These are phyloP conservation scores for Syzygium syzygioides DNA, from an alignment of 441 rosid genomes.

Conservation along the genomic window DNA sequence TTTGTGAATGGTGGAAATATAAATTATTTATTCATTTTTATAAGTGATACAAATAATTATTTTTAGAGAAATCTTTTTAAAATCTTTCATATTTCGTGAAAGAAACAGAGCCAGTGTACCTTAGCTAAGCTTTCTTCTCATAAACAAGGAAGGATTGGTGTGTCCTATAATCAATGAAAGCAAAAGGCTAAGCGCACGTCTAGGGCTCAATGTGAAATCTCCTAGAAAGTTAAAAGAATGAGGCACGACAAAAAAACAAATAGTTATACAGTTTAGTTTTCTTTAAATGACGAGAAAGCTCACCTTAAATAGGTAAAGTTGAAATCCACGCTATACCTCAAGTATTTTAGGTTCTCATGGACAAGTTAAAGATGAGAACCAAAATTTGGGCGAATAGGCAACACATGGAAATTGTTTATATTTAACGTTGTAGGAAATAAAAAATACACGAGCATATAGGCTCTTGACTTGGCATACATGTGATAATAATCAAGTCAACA, in stretches of 20 bases:
- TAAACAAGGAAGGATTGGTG: neutral
- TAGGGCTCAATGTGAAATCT: no score
- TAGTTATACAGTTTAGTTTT: neutral
- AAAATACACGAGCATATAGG: neutral
- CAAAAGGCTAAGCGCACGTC: no score
- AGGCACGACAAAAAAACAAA: no score
- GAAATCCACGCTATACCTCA: no score
- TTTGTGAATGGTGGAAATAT: neutral
- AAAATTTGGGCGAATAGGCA: no score
- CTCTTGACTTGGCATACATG: neutral
- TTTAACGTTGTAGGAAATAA: neutral
- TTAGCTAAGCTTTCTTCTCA: neutral
- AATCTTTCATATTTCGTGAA: neutral
- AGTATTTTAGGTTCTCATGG: no score
- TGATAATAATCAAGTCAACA: neutral
- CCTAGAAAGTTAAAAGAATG: no score
- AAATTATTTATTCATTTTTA: rapidly evolving
- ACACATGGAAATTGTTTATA: no score
- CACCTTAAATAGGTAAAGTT: no score
- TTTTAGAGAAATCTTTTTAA: neutral
- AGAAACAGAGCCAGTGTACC: rapidly evolving
- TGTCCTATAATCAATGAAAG: neutral
- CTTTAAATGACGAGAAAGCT: no score
- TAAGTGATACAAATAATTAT: rapidly evolving
- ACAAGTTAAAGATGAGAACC: no score